These are phyloP conservation scores for Geotrichum bryndzae DNA, from an alignment of 1,139 yeast species.

Conservation along the genomic window DNA sequence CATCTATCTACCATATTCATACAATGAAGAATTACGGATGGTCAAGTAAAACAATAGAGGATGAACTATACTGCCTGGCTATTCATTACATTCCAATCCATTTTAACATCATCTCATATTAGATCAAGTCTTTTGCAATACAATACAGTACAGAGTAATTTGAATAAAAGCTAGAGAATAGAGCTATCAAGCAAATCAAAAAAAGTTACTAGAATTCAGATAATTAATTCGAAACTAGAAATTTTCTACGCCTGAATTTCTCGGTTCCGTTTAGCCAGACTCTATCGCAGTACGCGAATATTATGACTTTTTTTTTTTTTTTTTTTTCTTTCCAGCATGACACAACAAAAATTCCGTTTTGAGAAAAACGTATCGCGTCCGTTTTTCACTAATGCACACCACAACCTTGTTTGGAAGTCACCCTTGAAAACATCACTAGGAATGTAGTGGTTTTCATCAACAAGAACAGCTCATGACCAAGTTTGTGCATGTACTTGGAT, in stretches of 20 bases:
- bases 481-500: background rate
- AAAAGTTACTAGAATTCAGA: background rate
- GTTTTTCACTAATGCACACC: background rate
- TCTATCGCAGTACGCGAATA: too few species aligned
- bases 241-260: background rate
- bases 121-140: too few species aligned
- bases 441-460: background rate
- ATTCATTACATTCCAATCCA: too few species aligned
- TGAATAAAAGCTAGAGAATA: too few species aligned
- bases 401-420: background rate
- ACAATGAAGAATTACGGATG: too few species aligned
- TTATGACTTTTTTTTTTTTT: too few species aligned
- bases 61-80: too few species aligned
- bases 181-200: background rate
- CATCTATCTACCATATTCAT: too few species aligned
- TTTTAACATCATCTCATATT: too few species aligned
- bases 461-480: background rate
- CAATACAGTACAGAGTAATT: too few species aligned
- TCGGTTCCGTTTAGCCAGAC: too few species aligned
- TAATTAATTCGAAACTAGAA: background rate
- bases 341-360: background rate
- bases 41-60: too few species aligned
- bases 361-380: background rate
- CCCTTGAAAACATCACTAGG: background rate
- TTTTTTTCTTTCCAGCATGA: background rate